These are phyloP conservation scores for Cladosporium colombiae DNA, from an alignment of 2,329 filamentous ascomycete genomes.

Conservation along the genomic window DNA sequence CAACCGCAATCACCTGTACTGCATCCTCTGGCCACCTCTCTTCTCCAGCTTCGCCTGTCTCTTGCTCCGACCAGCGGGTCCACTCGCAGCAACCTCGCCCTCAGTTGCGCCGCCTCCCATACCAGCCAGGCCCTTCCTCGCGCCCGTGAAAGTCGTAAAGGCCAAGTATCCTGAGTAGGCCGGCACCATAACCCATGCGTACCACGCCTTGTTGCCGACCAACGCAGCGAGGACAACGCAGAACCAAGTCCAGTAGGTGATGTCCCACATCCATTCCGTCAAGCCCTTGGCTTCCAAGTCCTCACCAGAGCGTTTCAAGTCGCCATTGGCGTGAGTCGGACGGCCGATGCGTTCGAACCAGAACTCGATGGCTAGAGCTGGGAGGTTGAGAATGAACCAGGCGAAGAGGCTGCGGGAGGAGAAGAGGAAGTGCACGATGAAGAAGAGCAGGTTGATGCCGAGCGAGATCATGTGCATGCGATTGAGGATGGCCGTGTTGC, in stretches of 20 bases:
- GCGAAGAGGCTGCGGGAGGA: slow-evolving; percentile 57
- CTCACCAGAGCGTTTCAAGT: slow-evolving; percentile 77
- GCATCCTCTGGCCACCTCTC: slow-evolving; percentile 51
- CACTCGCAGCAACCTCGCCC: background rate
- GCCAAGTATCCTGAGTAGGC: slow-evolving; percentile 49
- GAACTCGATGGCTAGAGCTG: slow-evolving; percentile 77
- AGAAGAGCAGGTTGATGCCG: slow-evolving; percentile 70
- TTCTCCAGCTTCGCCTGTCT: slow-evolving; percentile 55
- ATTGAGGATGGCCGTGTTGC: slow-evolving; percentile 75
- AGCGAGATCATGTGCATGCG: slow-evolving; percentile 79
- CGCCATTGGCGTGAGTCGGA: slow-evolving; percentile 64
- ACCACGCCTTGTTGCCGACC: slow-evolving; percentile 79
- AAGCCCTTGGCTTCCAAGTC: slow-evolving; percentile 84
- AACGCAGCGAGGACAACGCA: slow-evolving; percentile 70
- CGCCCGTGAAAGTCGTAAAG: slow-evolving; percentile 49
- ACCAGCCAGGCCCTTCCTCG: slow-evolving; percentile 44
- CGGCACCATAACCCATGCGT: slow-evolving; percentile 56
- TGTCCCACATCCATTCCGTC: slow-evolving; percentile 98
- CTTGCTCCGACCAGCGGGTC: slow-evolving; percentile 44
- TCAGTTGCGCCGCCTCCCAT: slow-evolving; percentile 35
- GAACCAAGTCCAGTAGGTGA: slow-evolving; percentile 91
- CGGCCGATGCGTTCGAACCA: slow-evolving; percentile 83
- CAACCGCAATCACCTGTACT: slow-evolving; percentile 43
- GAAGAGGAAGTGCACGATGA: slow-evolving; percentile 67
- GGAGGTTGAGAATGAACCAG: slow-evolving; percentile 72